These are phyloP conservation scores for Haematococcus lacustris DNA, from an alignment of 139 green algal genomes.

Conservation along the genomic window DNA sequence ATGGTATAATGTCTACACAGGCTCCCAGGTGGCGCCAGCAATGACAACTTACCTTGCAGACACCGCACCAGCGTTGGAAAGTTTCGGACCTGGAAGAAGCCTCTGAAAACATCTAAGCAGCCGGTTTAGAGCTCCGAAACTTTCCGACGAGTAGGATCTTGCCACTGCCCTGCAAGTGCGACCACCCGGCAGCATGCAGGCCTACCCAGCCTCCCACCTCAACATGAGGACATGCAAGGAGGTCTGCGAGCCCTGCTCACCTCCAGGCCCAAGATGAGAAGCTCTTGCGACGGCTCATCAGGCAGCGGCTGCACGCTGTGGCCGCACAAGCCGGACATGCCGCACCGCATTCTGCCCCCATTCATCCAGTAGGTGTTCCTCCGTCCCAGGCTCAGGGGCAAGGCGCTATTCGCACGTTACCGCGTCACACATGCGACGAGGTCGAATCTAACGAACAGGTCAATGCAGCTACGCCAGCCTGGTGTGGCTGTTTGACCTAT, in stretches of 20 bases:
- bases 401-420: neutral
- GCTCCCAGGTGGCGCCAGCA: no score
- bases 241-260: neutral
- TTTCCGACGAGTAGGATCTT: neutral
- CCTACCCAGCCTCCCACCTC: neutral
- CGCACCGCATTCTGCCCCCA: neutral
- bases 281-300: neutral
- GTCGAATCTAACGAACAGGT: neutral
- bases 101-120: no score
- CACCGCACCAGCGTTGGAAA: neutral
- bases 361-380: neutral
- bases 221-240: neutral
- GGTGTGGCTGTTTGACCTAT: no score
- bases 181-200: neutral
- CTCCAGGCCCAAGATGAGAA: neutral
- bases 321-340: neutral
- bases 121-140: no score
- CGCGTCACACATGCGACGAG: neutral
- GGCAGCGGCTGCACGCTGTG: neutral
- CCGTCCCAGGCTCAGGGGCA: neutral
- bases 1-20: no score
- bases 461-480: neutral
- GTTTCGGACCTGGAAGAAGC: no score
- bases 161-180: neutral
- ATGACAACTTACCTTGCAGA: neutral